phyloP scores from a whole-genome alignment of 2,329 filamentous ascomycete genomes.

The Trichophyton rubrum region DNA sequence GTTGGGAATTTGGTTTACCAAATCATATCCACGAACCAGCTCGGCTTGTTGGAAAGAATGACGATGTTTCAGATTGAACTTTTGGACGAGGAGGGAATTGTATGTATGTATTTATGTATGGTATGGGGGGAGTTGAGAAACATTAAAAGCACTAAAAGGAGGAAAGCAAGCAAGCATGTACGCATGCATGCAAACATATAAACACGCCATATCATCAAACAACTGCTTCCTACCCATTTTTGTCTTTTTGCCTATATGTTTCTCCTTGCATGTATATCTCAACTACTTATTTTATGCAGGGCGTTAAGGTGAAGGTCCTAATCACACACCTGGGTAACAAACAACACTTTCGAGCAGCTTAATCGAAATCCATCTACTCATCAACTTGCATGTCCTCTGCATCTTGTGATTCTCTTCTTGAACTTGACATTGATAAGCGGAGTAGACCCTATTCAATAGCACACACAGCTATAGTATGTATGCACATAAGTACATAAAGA shows the following conservation, averaged over 20 bases:
- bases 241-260: not conserved
- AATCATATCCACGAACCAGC: not conserved
- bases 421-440: not conserved
- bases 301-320: not conserved
- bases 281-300: not conserved
- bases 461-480: not conserved
- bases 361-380: not conserved
- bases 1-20: not conserved
- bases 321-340: too few species aligned
- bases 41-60: too few species aligned
- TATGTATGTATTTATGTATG: slow-evolving; percentile 2
- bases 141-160: not conserved
- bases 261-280: not conserved
- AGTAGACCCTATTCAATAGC: not conserved
- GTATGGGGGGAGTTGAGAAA: not conserved
- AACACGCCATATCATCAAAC: not conserved
- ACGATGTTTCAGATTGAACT: not conserved
- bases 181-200: too few species aligned
- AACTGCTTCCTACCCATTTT: not conserved
- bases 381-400: not conserved
- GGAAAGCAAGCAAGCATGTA: not conserved
- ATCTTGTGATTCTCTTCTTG: not conserved
- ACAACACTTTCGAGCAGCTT: not conserved
- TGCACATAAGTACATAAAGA: not conserved
- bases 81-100: not conserved